These are phyloP conservation scores for Cenchrus fungigraminus DNA, from an alignment of 176 grass and related monocot genomes.

Conservation along the genomic window DNA sequence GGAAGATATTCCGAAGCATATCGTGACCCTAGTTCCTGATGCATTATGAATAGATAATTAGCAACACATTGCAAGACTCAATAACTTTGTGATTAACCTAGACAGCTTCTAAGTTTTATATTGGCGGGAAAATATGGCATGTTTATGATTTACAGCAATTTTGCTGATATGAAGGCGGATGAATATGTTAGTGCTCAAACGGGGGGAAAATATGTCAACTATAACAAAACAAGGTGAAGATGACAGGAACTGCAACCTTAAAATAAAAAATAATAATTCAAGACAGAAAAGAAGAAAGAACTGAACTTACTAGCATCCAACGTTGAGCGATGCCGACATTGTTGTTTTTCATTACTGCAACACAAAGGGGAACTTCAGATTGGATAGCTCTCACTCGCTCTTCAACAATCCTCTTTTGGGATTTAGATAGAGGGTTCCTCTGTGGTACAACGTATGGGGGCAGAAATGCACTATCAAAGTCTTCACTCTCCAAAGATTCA, in stretches of 20 bases:
- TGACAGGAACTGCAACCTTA: not conserved
- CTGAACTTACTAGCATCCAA: constrained; percentile 36
- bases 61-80: not conserved
- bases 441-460: constrained; percentile 14
- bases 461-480: not conserved
- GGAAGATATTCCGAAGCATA: constrained; percentile 36
- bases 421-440: not conserved
- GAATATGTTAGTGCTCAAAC: not conserved
- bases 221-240: not conserved
- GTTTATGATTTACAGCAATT: not conserved
- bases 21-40: constrained; percentile 33
- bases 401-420: constrained; percentile 36
- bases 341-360: constrained; percentile 34
- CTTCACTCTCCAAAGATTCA: not conserved
- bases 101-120: not conserved
- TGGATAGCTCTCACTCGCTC: constrained; percentile 31
- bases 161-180: not conserved
- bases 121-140: not conserved
- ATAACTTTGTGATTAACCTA: not conserved
- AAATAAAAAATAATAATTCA: not conserved
- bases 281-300: not conserved
- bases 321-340: not conserved
- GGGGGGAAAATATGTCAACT: not conserved
- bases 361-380: constrained; percentile 32
- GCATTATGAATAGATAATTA: constrained; percentile 2